Evolutionary conservation across 2,329 filamentous ascomycete genomes (phyloP), one percentile per base, ranked within the genome.

Genomic region (Colletotrichum sp.): DNA sequence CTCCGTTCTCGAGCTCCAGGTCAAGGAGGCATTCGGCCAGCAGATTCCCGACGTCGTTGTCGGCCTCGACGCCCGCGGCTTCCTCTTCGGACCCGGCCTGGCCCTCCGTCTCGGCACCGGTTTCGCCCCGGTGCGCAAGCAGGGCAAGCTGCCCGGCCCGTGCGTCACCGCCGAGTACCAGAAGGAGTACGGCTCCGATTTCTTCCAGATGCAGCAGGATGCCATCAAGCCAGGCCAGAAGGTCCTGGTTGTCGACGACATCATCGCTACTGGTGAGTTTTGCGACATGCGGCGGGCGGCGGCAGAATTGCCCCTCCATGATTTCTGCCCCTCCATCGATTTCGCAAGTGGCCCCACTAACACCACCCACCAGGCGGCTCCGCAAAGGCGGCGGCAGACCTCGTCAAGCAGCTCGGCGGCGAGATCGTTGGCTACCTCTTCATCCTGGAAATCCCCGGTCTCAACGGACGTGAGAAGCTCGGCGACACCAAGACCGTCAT

Each of bases 171-270:
- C 96, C 79, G 90, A 91, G 80, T 99, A 95, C 86, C 89, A 96
- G 86, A 99, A 99, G 90, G 97, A 99, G 87, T 99, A 99, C 83
- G 97, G 97, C 78, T 91, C 93, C 86, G 97, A 99, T 85, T 94
- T 94, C 84, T 99, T 99, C 89, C 95, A 99, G 90, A 98, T 99
- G 89, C 97, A 99, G 89, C 89, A 91, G 79, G 96, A 94, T 85
- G 94, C 94, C 60, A 93, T 99, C 82, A 93, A 94, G 87, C 90
- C 92, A 68, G 96, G 96, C 44, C 95, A 98, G 88, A 96, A 94
- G 85, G 96, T 98, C 74, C 88, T 99, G 78, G 91, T 99, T 79
- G 96, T 99, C 36, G 97, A 99, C 86, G 97, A 99, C 85, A 98
- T 99, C 83, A 99, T 99, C 88, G 97, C 97, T 73, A 99, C 97